A percentile compares a stretch with the other conserved stretches of the same genome.
Conservation (phyloP, 371 early-diverging fungal genomes). For the Apophysomyces ossiformis region DNA sequence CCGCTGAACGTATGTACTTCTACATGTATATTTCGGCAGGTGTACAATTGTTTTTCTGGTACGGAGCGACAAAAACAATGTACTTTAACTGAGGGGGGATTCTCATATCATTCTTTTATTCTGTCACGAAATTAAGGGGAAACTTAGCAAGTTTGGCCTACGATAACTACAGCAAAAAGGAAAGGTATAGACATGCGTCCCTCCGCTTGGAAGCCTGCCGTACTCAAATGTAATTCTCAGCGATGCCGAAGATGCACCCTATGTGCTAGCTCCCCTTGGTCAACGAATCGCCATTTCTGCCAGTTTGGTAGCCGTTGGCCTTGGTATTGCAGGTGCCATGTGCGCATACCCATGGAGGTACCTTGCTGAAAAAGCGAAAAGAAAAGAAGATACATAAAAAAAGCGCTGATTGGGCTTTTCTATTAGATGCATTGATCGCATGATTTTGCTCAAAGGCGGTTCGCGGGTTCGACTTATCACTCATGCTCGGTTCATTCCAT, state of each 20-base stretch:
- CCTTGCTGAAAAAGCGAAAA: not conserved
- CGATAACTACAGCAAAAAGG: conserved; percentile 44
- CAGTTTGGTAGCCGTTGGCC: conserved; percentile 43
- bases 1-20: conserved; percentile 41
- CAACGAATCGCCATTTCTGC: conserved; percentile 47
- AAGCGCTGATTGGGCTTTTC: not conserved
- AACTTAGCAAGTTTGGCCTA: conserved; percentile 55
- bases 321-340: conserved; percentile 50
- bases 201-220: not conserved
- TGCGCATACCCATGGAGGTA: conserved; percentile 60
- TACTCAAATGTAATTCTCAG: conserved; percentile 15
- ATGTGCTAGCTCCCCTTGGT: conserved; percentile 44
- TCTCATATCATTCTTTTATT: not conserved
- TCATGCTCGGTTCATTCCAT: conserved; percentile 40
- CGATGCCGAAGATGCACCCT: conserved; percentile 42
- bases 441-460: conserved; percentile 46
- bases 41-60: conserved; percentile 58
- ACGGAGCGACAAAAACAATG: conserved; percentile 3
- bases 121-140: conserved; percentile 35
- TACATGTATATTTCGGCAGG: conserved; percentile 56
- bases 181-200: conserved; percentile 26
- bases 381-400: no score
- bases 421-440: conserved; percentile 45
- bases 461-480: conserved; percentile 36
- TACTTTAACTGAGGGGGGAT: not conserved